Conservation (phyloP, 2,329 filamentous ascomycete genomes). For the Phialophora macrospora region DNA sequence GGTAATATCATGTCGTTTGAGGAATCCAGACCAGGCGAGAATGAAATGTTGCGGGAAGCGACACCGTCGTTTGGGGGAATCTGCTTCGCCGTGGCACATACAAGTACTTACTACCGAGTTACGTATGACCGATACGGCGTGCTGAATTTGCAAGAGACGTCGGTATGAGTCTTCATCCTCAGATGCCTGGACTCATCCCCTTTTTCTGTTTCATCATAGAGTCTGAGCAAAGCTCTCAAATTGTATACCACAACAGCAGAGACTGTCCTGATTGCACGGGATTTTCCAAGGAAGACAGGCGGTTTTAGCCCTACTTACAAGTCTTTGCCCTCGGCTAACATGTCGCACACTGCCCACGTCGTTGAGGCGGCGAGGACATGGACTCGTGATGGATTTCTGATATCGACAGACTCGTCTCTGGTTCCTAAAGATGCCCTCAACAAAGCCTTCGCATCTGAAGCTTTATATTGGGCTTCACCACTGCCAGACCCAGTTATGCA, state of each 20-base stretch:
- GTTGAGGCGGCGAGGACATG: slow-evolving; percentile 21
- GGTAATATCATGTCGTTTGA: no score
- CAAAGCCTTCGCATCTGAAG: slow-evolving; percentile 60
- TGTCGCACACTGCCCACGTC: slow-evolving; percentile 16
- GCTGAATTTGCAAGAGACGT: not conserved
- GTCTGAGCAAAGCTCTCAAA: not conserved
- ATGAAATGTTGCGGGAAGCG: not conserved
- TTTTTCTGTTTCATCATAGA: not conserved
- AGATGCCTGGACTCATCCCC: not conserved
- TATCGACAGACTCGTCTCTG: slow-evolving; percentile 65
- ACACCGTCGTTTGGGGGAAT: not conserved
- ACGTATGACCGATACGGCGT: not conserved
- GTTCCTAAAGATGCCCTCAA: slow-evolving; percentile 62
- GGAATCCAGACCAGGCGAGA: no score
- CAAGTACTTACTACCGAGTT: not conserved
- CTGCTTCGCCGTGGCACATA: not conserved
- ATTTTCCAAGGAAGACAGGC: not conserved
- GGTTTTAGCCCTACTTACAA: not conserved
- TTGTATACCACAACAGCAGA: not conserved
- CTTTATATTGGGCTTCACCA: slow-evolving; percentile 65
- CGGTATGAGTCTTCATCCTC: not conserved
- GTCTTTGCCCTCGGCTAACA: not conserved
- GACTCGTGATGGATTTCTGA: slow-evolving; percentile 56
- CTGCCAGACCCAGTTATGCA: slow-evolving; percentile 56
- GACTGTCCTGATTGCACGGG: not conserved